phyloP scores from a whole-genome alignment of 148 eudicot genomes.

The Polygonum maritimum region DNA sequence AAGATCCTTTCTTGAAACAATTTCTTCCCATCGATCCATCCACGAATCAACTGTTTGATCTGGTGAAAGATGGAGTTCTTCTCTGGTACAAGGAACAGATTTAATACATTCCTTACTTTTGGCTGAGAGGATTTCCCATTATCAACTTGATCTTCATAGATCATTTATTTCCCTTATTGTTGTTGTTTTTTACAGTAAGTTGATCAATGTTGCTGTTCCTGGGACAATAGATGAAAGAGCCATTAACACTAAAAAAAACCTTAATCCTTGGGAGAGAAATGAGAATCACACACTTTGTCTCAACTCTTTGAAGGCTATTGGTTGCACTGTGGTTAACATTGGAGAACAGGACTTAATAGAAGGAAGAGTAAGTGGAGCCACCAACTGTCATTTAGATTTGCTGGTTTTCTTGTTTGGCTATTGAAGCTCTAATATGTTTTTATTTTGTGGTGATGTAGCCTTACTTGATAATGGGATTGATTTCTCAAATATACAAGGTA shows the following conservation, averaged over 20 bases:
- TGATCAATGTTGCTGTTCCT: constrained; percentile 93
- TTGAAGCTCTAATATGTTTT: constrained; percentile 12
- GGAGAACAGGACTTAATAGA: constrained; percentile 86
- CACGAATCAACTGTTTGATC: constrained; percentile 58
- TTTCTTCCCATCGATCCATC: constrained; percentile 73
- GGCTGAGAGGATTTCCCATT: not conserved
- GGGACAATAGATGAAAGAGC: constrained; percentile 94
- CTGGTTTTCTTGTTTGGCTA: not conserved
- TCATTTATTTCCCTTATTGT: not conserved
- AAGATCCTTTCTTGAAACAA: constrained; percentile 59
- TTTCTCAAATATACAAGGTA: constrained; percentile 82
- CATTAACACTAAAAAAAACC: constrained; percentile 54
- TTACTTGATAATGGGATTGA: constrained; percentile 76
- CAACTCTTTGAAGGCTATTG: constrained; percentile 92
- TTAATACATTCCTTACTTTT: not conserved
- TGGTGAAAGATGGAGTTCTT: constrained; percentile 83
- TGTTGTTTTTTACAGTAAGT: constrained; percentile 49
- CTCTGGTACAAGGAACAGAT: constrained; percentile 43
- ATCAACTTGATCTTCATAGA: not conserved
- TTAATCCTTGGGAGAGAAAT: constrained; percentile 93
- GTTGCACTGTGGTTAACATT: constrained; percentile 92
- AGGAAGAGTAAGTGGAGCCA: constrained; percentile 55
- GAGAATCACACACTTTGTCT: constrained; percentile 93
- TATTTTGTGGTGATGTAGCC: constrained; percentile 36
- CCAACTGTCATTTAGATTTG: not conserved